Percentiles rank a stretch among this genome's conserved stretches.
Conservation (phyloP, 2,329 filamentous ascomycete genomes). For the Ilyonectria mors-panacis region DNA sequence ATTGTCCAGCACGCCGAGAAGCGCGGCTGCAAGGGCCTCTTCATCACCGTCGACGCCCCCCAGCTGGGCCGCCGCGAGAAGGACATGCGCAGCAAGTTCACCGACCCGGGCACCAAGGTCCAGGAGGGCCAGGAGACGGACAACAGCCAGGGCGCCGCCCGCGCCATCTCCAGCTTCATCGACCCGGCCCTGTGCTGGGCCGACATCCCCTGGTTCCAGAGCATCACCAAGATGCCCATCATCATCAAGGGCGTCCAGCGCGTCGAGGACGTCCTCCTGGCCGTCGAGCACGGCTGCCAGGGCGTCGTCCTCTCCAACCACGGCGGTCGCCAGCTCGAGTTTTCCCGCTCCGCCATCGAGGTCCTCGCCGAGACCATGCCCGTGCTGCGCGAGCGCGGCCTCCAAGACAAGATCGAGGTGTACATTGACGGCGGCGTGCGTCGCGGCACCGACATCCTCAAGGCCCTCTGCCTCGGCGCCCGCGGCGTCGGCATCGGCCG, state of each 20-base stretch:
- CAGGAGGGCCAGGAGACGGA: slow-evolving; percentile 85
- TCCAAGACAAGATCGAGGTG: slow-evolving; percentile 85
- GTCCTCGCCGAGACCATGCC: slow-evolving; percentile 95
- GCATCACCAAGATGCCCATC: slow-evolving; percentile 94
- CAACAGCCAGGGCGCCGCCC: slow-evolving; percentile 90
- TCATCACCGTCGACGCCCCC: slow-evolving; percentile 98
- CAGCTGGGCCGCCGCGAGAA: slow-evolving; percentile 96
- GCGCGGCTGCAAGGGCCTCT: slow-evolving; percentile 93
- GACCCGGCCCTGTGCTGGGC: slow-evolving; percentile 95
- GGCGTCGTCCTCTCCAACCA: slow-evolving; percentile 97
- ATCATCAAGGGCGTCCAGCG: slow-evolving; percentile 97
- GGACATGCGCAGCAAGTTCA: slow-evolving; percentile 96
- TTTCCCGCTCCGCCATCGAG: slow-evolving; percentile 89
- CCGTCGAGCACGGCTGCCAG: slow-evolving; percentile 85
- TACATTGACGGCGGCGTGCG: slow-evolving; percentile 93
- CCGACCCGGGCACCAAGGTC: slow-evolving; percentile 85
- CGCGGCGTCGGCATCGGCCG: slow-evolving; percentile 94
- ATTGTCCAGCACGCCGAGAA: slow-evolving; percentile 94
- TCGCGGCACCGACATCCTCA: slow-evolving; percentile 93
- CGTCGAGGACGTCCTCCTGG: slow-evolving; percentile 92
- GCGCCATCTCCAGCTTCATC: slow-evolving; percentile 97
- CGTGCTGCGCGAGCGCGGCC: slow-evolving; percentile 79
- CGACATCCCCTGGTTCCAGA: slow-evolving; percentile 93
- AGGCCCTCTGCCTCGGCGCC: slow-evolving; percentile 93
- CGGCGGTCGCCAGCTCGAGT: slow-evolving; percentile 94